A percentile compares a stretch with the other conserved stretches of the same genome.
Conservation (phyloP, 352 stramenopile genomes). For the Blastocystis sp. region DNA sequence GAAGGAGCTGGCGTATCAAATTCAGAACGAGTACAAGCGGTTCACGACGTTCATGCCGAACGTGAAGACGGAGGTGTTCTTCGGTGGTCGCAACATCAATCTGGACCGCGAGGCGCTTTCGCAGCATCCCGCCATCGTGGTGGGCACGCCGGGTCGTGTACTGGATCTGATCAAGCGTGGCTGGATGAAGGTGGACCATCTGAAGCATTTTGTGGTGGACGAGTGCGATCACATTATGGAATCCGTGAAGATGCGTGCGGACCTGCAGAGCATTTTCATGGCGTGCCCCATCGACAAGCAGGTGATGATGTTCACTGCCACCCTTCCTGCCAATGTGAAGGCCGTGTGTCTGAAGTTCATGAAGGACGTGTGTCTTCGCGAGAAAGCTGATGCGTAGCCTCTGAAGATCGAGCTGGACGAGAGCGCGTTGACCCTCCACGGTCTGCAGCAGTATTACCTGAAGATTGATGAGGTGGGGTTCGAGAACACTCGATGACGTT, state of each 20-base stretch:
- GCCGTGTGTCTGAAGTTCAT: constrained; percentile 98
- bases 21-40: constrained; percentile 95
- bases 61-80: constrained; percentile 79
- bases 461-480: constrained; percentile 82
- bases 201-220: constrained; percentile 99
- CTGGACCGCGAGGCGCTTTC: background rate
- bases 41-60: constrained; percentile 93
- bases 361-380: constrained; percentile 59
- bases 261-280: constrained; percentile 98
- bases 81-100: constrained; percentile 58
- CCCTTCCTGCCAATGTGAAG: constrained; percentile 93
- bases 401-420: constrained; percentile 99
- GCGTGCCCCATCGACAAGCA: constrained; percentile 98
- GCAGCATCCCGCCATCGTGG: constrained; percentile 79
- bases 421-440: constrained; percentile 97
- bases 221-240: constrained; percentile 99
- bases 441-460: constrained; percentile 98
- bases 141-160: constrained; percentile 91
- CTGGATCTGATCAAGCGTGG: constrained; percentile 66
- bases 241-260: constrained; percentile 91
- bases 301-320: constrained; percentile 96
- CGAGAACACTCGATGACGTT: background rate
- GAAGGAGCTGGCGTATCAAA: constrained; percentile 98
- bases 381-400: constrained; percentile 64
- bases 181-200: constrained; percentile 88